These are phyloP conservation scores for Curvularia verruculosa DNA, from an alignment of 2,329 filamentous ascomycete species.

Conservation along the genomic window DNA sequence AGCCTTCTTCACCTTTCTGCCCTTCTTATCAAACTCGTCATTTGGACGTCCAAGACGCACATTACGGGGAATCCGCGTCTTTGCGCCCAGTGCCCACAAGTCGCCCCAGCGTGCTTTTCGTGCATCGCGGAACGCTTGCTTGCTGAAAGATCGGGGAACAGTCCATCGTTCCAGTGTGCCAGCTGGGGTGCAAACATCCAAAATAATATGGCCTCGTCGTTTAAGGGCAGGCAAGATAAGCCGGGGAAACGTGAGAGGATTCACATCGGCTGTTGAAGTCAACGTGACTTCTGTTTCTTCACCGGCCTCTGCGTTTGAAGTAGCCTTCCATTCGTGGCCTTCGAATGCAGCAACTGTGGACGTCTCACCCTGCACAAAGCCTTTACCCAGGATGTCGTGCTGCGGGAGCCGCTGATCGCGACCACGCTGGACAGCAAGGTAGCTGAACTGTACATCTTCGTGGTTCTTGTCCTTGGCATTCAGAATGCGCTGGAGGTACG, in stretches of 20 bases:
- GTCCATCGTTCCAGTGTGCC: slow-evolving; percentile 93
- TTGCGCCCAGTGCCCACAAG: slow-evolving; percentile 92
- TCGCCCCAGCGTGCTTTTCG: slow-evolving; percentile 92
- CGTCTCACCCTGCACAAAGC: slow-evolving; percentile 57
- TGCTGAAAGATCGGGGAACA: slow-evolving; percentile 79
- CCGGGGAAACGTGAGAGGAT: slow-evolving; percentile 74
- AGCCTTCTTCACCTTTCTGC: slow-evolving; percentile 39
- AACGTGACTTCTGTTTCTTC: slow-evolving; percentile 36
- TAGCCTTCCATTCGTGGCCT: slow-evolving; percentile 63
- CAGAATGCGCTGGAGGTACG: slow-evolving; percentile 79
- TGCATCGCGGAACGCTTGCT: slow-evolving; percentile 86
- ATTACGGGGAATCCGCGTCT: slow-evolving; percentile 72
- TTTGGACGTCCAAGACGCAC: slow-evolving; percentile 63
- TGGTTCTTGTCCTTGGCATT: slow-evolving; percentile 75
- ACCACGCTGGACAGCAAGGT: slow-evolving; percentile 83
- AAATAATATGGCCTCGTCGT: slow-evolving; percentile 81
- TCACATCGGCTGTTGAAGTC: slow-evolving; percentile 40
- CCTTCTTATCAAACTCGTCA: slow-evolving; percentile 51
- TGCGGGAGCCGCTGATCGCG: slow-evolving; percentile 58
- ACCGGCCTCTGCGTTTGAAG: slow-evolving; percentile 18
- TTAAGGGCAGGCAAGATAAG: slow-evolving; percentile 82
- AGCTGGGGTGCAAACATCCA: slow-evolving; percentile 88
- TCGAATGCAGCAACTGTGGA: slow-evolving; percentile 71
- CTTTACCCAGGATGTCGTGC: slow-evolving; percentile 40
- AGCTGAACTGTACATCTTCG: slow-evolving; percentile 90